Percentiles rank a stretch among this genome's conserved stretches.
phyloP scores from a whole-genome alignment of 768 basidiomycete genomes.

The Lactarius psammicola region DNA sequence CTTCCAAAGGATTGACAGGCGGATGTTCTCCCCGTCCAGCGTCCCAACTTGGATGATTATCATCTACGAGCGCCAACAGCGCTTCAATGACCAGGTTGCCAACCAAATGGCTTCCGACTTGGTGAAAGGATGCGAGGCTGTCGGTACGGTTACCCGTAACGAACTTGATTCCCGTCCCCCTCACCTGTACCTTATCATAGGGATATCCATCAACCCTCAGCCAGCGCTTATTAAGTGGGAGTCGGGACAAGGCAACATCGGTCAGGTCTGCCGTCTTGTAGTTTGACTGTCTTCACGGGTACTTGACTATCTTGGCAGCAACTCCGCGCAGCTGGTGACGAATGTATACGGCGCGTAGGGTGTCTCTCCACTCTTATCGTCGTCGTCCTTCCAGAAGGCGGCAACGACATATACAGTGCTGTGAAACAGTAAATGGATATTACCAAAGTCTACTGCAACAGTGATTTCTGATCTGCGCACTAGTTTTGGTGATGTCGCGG shows the following conservation, averaged over 20 bases:
- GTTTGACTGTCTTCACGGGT: background rate
- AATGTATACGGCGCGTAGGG: slow-evolving; percentile 42
- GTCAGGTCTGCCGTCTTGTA: slow-evolving; percentile 5
- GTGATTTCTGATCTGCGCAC: background rate
- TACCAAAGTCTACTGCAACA: background rate
- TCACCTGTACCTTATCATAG: slow-evolving; percentile 37
- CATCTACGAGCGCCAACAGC: slow-evolving; percentile 59
- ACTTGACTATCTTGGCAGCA: slow-evolving; percentile 36
- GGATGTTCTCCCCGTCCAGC: slow-evolving; percentile 55
- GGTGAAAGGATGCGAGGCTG: slow-evolving; percentile 46
- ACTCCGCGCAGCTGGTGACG: slow-evolving; percentile 51
- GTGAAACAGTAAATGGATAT: slow-evolving; percentile 66
- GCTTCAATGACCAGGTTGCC: slow-evolving; percentile 52
- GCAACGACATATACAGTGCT: slow-evolving; percentile 71
- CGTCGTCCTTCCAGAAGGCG: slow-evolving; percentile 68
- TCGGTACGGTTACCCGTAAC: slow-evolving; percentile 49
- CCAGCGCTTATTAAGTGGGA: slow-evolving; percentile 51
- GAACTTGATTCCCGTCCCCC: background rate
- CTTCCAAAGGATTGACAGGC: slow-evolving; percentile 62
- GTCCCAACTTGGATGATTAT: slow-evolving; percentile 64
- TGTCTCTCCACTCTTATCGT: slow-evolving; percentile 58
- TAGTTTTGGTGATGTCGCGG: slow-evolving; percentile 71
- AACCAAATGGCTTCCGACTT: slow-evolving; percentile 57
- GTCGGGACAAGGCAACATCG: slow-evolving; percentile 56
- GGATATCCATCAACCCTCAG: slow-evolving; percentile 52